Percentiles rank a stretch among this genome's conserved stretches.
phyloP scores from a whole-genome alignment of 108 stramenopile species.

The Pelagomonas calceolata region DNA sequence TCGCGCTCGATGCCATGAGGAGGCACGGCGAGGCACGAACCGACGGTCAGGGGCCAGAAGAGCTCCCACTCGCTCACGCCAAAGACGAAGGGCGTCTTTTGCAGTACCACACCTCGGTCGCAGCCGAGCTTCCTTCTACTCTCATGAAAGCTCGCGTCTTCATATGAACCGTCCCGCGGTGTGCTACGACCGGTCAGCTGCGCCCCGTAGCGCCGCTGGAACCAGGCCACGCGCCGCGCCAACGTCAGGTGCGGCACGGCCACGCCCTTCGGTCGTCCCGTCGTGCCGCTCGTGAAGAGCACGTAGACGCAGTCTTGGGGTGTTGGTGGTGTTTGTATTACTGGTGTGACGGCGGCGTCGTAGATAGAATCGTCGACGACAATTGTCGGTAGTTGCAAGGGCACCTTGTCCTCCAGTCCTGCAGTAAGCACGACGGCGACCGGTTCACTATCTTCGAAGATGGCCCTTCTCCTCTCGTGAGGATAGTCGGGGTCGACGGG shows the following conservation, averaged over 20 bases:
- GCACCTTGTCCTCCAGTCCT: background rate
- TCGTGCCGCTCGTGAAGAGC: slow-evolving; percentile 28
- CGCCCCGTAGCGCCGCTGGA: background rate
- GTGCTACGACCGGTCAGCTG: background rate
- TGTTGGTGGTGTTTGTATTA: background rate
- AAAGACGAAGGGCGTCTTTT: background rate
- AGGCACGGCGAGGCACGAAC: background rate
- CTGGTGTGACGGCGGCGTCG: background rate
- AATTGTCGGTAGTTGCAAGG: background rate
- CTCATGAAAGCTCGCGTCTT: background rate
- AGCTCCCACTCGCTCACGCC: background rate
- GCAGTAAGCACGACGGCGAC: background rate
- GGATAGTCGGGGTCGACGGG: background rate
- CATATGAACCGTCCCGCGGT: background rate
- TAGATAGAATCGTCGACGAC: background rate
- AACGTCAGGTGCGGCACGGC: slow-evolving; percentile 17
- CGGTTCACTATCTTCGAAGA: background rate
- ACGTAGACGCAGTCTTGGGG: slow-evolving; percentile 21
- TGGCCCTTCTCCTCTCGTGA: background rate
- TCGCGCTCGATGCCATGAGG: background rate
- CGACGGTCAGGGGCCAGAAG: background rate
- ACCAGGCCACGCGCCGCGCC: background rate
- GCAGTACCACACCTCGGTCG: background rate
- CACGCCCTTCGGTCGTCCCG: slow-evolving; percentile 27
- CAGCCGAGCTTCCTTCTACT: background rate